Percentiles rank a stretch among this genome's conserved stretches.
These are phyloP conservation scores for Corymbia maculata DNA, from an alignment of 345 rosid genomes.

Conservation along the genomic window DNA sequence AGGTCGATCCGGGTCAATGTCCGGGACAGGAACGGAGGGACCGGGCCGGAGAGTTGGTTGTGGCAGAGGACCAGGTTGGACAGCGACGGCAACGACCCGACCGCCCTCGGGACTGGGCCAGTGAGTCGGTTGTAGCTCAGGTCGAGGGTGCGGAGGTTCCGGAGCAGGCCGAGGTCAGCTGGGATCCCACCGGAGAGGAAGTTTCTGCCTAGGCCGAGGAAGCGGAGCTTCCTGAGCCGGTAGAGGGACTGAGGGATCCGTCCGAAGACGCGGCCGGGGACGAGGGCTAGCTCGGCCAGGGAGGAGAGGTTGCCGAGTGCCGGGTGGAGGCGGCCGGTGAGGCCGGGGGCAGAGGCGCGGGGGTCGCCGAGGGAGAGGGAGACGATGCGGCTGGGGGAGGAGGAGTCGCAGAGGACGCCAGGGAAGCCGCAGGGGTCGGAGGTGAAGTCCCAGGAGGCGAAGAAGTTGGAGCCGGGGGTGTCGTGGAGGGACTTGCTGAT, in stretches of 20 bases:
- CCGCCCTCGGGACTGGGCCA: constrained; percentile 47
- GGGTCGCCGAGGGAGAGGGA: constrained; percentile 83
- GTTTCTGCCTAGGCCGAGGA: constrained; percentile 64
- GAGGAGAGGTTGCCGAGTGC: constrained; percentile 70
- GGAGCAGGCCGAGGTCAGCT: constrained; percentile 43
- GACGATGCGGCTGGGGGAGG: constrained; percentile 27
- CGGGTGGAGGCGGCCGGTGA: constrained; percentile 64
- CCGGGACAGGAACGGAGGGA: constrained; percentile 61
- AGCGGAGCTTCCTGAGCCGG: constrained; percentile 45
- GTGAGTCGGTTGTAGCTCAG: constrained; percentile 76
- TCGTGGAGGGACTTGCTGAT: constrained; percentile 62
- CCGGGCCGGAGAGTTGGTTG: constrained; percentile 66
- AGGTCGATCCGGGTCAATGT: constrained; percentile 62
- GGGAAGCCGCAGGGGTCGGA: constrained; percentile 87
- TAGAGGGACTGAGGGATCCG: constrained; percentile 50
- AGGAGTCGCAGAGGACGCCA: constrained; percentile 65
- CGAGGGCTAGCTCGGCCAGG: constrained; percentile 60
- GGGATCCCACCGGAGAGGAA: constrained; percentile 75
- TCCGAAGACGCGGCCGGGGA: constrained; percentile 81
- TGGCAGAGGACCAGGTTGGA: constrained; percentile 72
- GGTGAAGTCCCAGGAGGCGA: constrained; percentile 89
- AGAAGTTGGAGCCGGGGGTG: constrained; percentile 76
- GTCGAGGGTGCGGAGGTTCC: constrained; percentile 59
- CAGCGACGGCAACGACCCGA: constrained; percentile 60
- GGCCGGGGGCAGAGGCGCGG: constrained; percentile 73